Evolutionary conservation across 108 stramenopile species (phyloP), one percentile per base, ranked within the genome.

Genomic region (Fistulifera pelliculosa): DNA sequence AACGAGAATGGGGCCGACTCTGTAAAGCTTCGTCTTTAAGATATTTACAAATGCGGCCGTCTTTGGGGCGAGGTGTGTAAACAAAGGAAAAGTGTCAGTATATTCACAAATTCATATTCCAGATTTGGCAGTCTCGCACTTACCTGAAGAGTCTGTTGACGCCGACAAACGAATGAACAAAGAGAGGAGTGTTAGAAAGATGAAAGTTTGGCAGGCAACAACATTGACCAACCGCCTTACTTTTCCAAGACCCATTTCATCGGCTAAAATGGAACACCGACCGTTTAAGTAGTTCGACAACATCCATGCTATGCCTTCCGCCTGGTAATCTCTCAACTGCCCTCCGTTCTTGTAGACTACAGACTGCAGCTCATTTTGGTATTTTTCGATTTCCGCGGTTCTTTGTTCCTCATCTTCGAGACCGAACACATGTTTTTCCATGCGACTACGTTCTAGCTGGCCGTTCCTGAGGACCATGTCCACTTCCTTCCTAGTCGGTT

Each of bases 301-400:
- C 61, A 98, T 70, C 92, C 94, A 97, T 25, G 83, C 62, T 14
- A 97, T 79, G 41, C 96, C 96, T 70, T 94, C 91, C 6, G 92
- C 83, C 75, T 97, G 96, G 62, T 97, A 97, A 59, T 89, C 87
- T 8, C 94, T 75, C 41, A 95, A 66, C 42, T 75, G 74, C 1
- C 93, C 93, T 1, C 93, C 93, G 65, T 86, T 86, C 49, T 72
- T 58, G 53, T 70, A 94, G 0, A 73, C 64, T 38, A 69, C 53
- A 22, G 69, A 48, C 16, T 56, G 63, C 22, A 94, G 77, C 26
- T 58, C 38, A 23, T 70, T 42, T 54, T 82, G 79, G 58, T 80
- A 84, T 28, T 61, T 60, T 51, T 66, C 50, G 4, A 88, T 73
- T 22, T 52, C 25, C 15, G 52, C 54, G 22, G 75, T 76, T 54